Evolutionary conservation across 2,329 filamentous ascomycete genomes (phyloP).

Genomic region (Fusarium mundagurra): DNA sequence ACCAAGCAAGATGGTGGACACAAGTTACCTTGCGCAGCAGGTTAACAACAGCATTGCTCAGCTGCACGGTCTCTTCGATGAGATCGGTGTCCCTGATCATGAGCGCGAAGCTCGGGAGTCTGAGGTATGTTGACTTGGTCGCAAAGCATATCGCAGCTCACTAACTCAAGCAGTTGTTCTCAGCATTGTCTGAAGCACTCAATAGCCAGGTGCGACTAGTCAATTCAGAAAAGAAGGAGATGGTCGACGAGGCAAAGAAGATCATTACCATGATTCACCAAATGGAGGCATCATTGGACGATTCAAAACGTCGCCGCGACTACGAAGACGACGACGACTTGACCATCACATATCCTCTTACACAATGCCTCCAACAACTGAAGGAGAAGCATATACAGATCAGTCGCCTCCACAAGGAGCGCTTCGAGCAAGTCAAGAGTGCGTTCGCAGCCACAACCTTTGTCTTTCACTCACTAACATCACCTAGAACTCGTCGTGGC

Average conservation of each 20-base stretch:
- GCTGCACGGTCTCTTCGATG: constrained; percentile 93
- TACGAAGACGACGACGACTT: constrained; percentile 75
- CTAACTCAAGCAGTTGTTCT: constrained; percentile 74
- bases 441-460: constrained; percentile 46
- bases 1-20: constrained; percentile 73
- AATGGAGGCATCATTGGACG: constrained; percentile 91
- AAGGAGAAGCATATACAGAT: constrained; percentile 89
- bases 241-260: constrained; percentile 88
- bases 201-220: constrained; percentile 90
- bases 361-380: constrained; percentile 78
- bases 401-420: constrained; percentile 84
- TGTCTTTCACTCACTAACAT: constrained; percentile 9
- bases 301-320: constrained; percentile 71
- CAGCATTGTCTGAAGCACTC: constrained; percentile 88
- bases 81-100: constrained; percentile 94
- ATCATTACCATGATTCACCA: constrained; percentile 88
- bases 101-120: constrained; percentile 90
- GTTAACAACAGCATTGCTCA: constrained; percentile 94
- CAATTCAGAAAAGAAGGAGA: constrained; percentile 85
- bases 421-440: constrained; percentile 97
- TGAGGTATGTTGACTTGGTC: constrained; percentile 70
- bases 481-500: constrained; percentile 85
- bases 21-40: constrained; percentile 92
- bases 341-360: constrained; percentile 83
- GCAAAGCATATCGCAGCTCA: neutral